A percentile compares a stretch with the other conserved stretches of the same genome.
phyloP scores from a whole-genome alignment of 805 yeast species.

The Teunomyces stri region DNA sequence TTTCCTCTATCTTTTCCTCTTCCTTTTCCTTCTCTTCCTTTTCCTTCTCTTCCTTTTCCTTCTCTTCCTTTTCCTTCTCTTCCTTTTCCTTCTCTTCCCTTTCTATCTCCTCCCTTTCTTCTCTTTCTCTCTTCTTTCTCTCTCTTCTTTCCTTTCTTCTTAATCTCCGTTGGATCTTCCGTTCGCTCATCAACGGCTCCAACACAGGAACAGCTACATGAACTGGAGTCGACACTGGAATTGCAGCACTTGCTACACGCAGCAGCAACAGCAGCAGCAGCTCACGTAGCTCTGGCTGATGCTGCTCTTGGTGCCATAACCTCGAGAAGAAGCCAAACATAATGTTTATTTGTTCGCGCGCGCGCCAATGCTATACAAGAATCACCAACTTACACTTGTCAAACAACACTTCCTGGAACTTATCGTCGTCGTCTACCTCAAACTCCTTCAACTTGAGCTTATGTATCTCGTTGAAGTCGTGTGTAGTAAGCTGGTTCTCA shows the following conservation, averaged over 20 bases:
- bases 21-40: neutral
- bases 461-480: constrained; percentile 26
- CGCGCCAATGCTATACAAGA: constrained; percentile 7
- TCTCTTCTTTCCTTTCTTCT: neutral
- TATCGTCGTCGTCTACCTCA: constrained; percentile 39
- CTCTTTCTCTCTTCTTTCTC: neutral
- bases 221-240: too few relatives aligned
- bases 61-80: neutral
- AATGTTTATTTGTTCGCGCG: neutral
- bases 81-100: neutral
- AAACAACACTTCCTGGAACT: constrained; percentile 37
- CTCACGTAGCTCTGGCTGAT: neutral
- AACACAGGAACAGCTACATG: too few relatives aligned
- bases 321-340: constrained; percentile 1
- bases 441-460: constrained; percentile 26
- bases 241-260: too few relatives aligned
- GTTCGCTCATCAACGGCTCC: too few relatives aligned
- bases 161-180: too few relatives aligned
- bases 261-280: too few relatives aligned
- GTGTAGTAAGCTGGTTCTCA: constrained; percentile 26
- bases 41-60: too few relatives aligned
- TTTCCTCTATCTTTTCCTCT: neutral
- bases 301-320: neutral
- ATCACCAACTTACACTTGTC: constrained; percentile 45
- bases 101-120: neutral